These are phyloP conservation scores for Crithidia brevicula DNA, from an alignment of 208 protist species.

Conservation along the genomic window DNA sequence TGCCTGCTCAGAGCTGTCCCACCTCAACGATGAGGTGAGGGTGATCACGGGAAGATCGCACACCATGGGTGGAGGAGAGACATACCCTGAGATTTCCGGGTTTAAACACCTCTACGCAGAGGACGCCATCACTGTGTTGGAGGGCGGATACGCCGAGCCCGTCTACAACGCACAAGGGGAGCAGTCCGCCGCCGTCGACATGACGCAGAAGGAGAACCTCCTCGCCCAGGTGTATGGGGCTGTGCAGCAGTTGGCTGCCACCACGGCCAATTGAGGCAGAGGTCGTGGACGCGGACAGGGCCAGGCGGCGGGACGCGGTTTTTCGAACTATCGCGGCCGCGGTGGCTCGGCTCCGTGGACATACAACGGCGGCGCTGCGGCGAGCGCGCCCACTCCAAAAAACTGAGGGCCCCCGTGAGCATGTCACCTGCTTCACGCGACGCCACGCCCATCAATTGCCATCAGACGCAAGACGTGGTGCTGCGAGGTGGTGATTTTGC, in stretches of 20 bases:
- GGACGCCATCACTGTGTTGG: background rate
- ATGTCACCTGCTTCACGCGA: background rate
- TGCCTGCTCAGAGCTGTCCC: background rate
- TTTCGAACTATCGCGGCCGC: background rate
- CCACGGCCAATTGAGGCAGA: background rate
- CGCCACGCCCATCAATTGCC: background rate
- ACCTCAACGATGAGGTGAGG: background rate
- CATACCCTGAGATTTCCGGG: background rate
- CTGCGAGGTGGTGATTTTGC: background rate
- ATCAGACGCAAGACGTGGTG: background rate
- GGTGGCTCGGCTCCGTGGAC: background rate
- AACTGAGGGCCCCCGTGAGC: background rate
- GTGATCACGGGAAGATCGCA: background rate
- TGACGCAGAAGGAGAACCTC: background rate
- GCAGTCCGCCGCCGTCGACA: conserved; percentile 1
- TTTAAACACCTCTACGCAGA: background rate
- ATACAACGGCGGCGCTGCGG: background rate
- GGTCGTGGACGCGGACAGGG: background rate
- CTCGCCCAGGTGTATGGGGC: background rate
- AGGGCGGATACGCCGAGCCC: conserved; percentile 3
- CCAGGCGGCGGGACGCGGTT: background rate
- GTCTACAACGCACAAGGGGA: conserved; percentile 5
- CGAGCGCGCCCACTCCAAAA: background rate
- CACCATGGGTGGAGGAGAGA: background rate
- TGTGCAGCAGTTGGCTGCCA: background rate